Conservation (phyloP, 306 rosid species). For the Sicyos baderoa region DNA sequence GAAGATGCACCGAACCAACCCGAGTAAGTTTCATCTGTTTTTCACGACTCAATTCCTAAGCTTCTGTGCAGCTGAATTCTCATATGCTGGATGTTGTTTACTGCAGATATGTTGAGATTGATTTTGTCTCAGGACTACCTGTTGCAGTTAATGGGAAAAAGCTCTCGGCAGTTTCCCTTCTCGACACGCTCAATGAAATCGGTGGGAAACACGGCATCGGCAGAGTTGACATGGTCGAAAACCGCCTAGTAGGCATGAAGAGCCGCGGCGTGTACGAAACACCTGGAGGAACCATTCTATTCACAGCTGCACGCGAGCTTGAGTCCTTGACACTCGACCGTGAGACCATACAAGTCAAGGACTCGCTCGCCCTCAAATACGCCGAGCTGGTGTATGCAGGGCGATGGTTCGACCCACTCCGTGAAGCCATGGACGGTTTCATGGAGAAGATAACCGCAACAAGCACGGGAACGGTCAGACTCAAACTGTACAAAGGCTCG, state of each 20-base stretch:
- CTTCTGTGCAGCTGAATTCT: not conserved
- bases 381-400: slow-evolving; percentile 95
- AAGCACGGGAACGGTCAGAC: slow-evolving; percentile 71
- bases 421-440: slow-evolving; percentile 77
- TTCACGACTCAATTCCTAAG: not conserved
- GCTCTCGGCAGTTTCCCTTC: slow-evolving; percentile 67
- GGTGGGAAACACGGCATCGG: slow-evolving; percentile 91
- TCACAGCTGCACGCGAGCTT: slow-evolving; percentile 57
- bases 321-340: slow-evolving; percentile 80
- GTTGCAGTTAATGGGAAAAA: slow-evolving; percentile 59
- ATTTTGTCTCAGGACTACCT: slow-evolving; percentile 64
- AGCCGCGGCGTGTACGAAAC: slow-evolving; percentile 95
- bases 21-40: slow-evolving; percentile 42
- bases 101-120: slow-evolving; percentile 67
- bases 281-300: slow-evolving; percentile 93
- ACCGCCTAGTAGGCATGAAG: slow-evolving; percentile 93
- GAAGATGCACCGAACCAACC: slow-evolving; percentile 82
- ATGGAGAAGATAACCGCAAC: slow-evolving; percentile 74
- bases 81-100: slow-evolving; percentile 8
- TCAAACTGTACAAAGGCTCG: slow-evolving; percentile 75
- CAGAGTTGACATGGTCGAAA: slow-evolving; percentile 90
- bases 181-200: slow-evolving; percentile 59
- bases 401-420: slow-evolving; percentile 92
- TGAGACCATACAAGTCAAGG: slow-evolving; percentile 69
- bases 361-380: slow-evolving; percentile 63